Evolutionary conservation across 192 early-diverging fungal genomes (phyloP).

Genomic region (Linnemannia elongata): DNA sequence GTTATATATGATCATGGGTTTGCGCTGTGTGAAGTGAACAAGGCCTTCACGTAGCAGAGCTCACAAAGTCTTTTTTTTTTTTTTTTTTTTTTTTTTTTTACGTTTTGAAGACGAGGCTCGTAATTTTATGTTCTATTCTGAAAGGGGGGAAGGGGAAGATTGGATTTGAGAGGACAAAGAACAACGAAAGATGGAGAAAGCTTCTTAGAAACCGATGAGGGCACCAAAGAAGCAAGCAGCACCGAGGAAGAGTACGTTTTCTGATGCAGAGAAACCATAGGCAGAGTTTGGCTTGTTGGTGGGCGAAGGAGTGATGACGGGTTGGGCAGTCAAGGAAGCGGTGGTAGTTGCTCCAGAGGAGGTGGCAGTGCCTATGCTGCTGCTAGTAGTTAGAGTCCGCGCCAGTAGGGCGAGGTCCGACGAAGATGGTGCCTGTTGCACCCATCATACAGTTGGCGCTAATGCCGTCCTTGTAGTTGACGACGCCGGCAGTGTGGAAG

Average conservation of each 20-base stretch:
- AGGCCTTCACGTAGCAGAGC: no score
- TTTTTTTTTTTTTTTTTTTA: no score
- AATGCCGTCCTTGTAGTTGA: slow-evolving; percentile 54
- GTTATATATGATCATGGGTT: no score
- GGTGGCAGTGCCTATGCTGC: not conserved
- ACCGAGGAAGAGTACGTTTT: slow-evolving; percentile 15
- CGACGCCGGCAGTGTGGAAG: slow-evolving; percentile 6
- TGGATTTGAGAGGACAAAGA: not conserved
- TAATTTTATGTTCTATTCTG: not conserved
- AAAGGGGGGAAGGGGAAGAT: not conserved
- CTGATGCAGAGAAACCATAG: not conserved
- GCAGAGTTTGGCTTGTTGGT: slow-evolving; percentile 7
- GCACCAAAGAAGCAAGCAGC: slow-evolving; percentile 25
- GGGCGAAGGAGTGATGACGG: not conserved
- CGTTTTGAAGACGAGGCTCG: not conserved
- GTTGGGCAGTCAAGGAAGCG: not conserved
- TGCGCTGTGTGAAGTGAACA: no score
- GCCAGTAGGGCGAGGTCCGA: slow-evolving; percentile 18
- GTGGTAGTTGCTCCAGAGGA: not conserved
- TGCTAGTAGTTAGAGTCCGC: not conserved
- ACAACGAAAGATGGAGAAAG: not conserved
- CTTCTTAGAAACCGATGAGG: slow-evolving; percentile 3
- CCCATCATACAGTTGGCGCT: slow-evolving; percentile 32
- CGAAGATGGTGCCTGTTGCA: slow-evolving; percentile 32
- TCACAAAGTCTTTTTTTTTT: no score